phyloP scores from a whole-genome alignment of 2,329 filamentous ascomycete species.

The Fusarium keratoplasticum region DNA sequence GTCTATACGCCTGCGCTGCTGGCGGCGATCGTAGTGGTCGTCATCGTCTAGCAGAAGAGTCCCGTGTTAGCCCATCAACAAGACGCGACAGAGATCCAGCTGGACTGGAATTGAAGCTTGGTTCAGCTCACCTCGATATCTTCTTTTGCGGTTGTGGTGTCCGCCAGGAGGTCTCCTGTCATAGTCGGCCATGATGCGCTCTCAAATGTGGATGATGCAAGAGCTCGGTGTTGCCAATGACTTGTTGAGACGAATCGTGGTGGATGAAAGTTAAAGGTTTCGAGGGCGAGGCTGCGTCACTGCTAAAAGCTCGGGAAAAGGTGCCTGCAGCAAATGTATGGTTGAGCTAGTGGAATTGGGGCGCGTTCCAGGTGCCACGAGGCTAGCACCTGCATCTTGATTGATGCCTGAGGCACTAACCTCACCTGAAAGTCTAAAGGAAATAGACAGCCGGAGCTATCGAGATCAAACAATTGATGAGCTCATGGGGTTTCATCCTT shows the following conservation, averaged over 20 bases:
- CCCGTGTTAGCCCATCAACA: slow-evolving; percentile 30
- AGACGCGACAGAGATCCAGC: slow-evolving; percentile 18
- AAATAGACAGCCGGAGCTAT: background rate
- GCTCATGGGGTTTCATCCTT: background rate
- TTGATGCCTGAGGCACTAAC: slow-evolving; percentile 38
- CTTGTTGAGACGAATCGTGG: background rate
- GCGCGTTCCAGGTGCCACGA: slow-evolving; percentile 18
- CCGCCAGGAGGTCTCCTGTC: slow-evolving; percentile 65
- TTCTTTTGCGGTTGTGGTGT: slow-evolving; percentile 77
- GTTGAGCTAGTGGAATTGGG: slow-evolving; percentile 33
- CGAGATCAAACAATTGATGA: background rate
- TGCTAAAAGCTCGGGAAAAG: slow-evolving; percentile 39
- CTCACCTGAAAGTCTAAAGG: background rate
- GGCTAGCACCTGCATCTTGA: slow-evolving; percentile 15
- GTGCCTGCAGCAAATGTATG: slow-evolving; percentile 26
- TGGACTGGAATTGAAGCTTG: slow-evolving; percentile 40
- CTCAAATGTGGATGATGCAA: slow-evolving; percentile 14
- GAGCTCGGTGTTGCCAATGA: slow-evolving; percentile 20
- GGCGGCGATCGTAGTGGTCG: slow-evolving; percentile 80
- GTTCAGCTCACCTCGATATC: slow-evolving; percentile 75
- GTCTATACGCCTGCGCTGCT: slow-evolving; percentile 79
- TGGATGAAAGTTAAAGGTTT: slow-evolving; percentile 21
- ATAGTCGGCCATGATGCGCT: slow-evolving; percentile 63
- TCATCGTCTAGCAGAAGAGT: slow-evolving; percentile 67
- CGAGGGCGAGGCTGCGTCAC: slow-evolving; percentile 36